Conservation (phyloP, 371 early-diverging fungal genomes). For the Zychaea mexicana region DNA sequence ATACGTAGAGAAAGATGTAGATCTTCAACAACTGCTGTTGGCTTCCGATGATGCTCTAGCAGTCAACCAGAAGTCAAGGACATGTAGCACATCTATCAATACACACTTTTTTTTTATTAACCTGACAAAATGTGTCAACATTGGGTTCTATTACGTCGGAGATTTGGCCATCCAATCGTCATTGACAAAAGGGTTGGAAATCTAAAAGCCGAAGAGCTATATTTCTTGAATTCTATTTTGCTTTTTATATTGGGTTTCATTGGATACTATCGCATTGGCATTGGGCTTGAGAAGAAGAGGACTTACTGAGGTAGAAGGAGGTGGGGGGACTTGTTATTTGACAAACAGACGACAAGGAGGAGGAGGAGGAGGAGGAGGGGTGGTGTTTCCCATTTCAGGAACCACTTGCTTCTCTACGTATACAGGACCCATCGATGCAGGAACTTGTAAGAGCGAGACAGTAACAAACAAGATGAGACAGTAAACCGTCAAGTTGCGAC, state of each 20-base stretch:
- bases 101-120: not conserved
- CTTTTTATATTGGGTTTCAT: not conserved
- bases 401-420: not conserved
- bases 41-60: too few species aligned
- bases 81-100: too few species aligned
- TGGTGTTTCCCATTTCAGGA: not conserved
- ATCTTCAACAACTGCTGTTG: too few species aligned
- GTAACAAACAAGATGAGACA: not conserved
- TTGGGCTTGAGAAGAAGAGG: too few species aligned
- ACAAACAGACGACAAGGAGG: too few species aligned
- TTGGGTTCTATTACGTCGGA: not conserved
- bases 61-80: too few species aligned
- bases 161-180: not conserved
- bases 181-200: not conserved
- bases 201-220: not conserved
- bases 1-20: not conserved
- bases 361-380: too few species aligned
- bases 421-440: not conserved
- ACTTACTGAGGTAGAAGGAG: too few species aligned
- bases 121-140: not conserved
- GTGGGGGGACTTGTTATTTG: too few species aligned
- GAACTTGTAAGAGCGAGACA: not conserved
- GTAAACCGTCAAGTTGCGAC: constrained; percentile 4
- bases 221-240: too few species aligned
- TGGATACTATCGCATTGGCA: too few species aligned